Evolutionary conservation across 192 early-diverging fungal species (phyloP), one percentile per base, ranked within the genome.

Genomic region (Coemansia sp.): DNA sequence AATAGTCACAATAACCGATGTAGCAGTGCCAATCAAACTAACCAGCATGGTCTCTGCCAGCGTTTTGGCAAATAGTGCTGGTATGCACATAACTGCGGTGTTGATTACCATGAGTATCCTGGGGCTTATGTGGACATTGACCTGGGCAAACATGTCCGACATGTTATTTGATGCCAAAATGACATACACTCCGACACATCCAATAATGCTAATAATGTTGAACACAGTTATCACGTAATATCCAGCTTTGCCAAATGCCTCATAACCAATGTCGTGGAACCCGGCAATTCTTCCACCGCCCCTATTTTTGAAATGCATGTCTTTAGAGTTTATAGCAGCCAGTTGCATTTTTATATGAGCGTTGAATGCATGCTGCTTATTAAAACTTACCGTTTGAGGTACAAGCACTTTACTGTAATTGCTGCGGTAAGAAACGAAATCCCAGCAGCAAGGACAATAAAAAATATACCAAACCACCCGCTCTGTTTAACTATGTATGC

Each of bases 31-130:
- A 30, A 89, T 81, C 4, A 85, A 71, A 54, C 84, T 86, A n/a
- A 85, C 63, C 29, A 88, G 30, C 29, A 87, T 82, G 3, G 90
- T 82, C 62, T 92, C 91, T 35, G 87, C 90, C 67, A 92, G 77
- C 0, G 85, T 83, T 61, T 86, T 89, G 40, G 88, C 81, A 38
- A 70, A 69, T 35, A 92, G 61, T 43, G 88, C 82, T 10, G 89
- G 89, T 9, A 82, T 51, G 54, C 82, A 81, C 56, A 90, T 82
- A 16, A 85, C 63, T 0, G 62, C 38, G 4, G 81, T 67, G 27
- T 73, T 81, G 7, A 75, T 80, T 18, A 85, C 57, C 64, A 71
- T 71, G 64, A 76, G 57, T 1, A 69, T 25, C 8, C 73, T 48
- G 6, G 67, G 44, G 21, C 60, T 65, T 23, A 76, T 48, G 24